Evolutionary conservation across 1,139 yeast genomes (phyloP), one percentile per base, ranked within the genome.

Genomic region (Hyphopichia buzzinii): DNA sequence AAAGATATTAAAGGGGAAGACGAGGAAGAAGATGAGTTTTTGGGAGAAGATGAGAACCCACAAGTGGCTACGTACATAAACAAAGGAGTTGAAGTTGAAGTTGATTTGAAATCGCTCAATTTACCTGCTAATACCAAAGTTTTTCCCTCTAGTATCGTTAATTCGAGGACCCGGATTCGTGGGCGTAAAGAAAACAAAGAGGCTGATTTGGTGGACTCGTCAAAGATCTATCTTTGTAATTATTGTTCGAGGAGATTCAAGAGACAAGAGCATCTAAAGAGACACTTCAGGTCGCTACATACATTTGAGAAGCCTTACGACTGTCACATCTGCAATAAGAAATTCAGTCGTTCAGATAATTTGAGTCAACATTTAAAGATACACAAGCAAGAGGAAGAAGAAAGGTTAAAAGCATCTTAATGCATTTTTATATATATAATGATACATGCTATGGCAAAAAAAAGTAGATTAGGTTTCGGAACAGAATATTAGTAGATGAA

Each of bases 251-350:
- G 84, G 49, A 59, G 84, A 38, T 85, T 85, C 63, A 79, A 81
- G 52, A 74, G 94, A 46, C 88, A 82, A 55, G 95, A 85, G 53
- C 95, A 85, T 57, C 62, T 85, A 47, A 83, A 82, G 54, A 72
- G 95, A 41, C 95, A 84, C 53, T 78, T 81, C 54, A 69, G 92
- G 41, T 80, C 88, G 12, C 68, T 84, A 45, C 86, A 81, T 52
- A 83, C 90, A 16, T 74, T 80, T 42, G 89, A 82, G 42, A 82
- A 83, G 56, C 94, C 95, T 0, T 84, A 74, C 57, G 79, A 71
- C 46, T 84, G 95, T 59, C 63, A 67, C n/a, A 69, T 77, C 24
- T 84, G 95, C 54, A 74, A 76, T 35, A 84, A 83, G 61, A 79
- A 80, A 53, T 84, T 84, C 50, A 81, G 89, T 44, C 70, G 95